Base-by-base conservation (phyloP, 495 filamentous ascomycete genomes). In the Rostrohypoxylon terebratum region DNA sequence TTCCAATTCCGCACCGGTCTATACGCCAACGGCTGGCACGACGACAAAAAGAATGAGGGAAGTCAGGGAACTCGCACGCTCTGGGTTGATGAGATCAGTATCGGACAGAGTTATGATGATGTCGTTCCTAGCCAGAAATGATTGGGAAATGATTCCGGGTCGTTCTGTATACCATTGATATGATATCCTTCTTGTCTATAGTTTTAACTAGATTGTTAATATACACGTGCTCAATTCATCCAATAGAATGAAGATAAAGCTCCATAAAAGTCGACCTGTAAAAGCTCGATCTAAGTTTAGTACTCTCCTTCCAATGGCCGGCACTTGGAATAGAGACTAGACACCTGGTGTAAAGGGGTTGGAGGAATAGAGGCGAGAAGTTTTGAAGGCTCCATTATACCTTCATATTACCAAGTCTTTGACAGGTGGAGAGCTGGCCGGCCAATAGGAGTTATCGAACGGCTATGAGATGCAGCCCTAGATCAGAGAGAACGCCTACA, bases 1-100 rank as follows among this genome's bases (percentile, higher is more conserved):
- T 87, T 87, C 72, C 80, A 87, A 75, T 88, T 85, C 78, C 78
- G 83, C 1, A 81, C 84, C 50, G 86, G 84, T 5, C 75, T 87
- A 25, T 88, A 87, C 73, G 86, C 86, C 0, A 88, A 87, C 66
- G 80, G 81, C n/a, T 88, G 86, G 86, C 79, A 87, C 63, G 85
- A 87, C 58, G 78, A 86, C 28, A 69, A 71, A 44, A 70, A 78
- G 63, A 76, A 78, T 68, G 68, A 77, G 59, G 85, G 85, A 0
- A 81, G 66, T 5, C 85, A 87, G 77, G 77, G 80, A 0, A 83
- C 83, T 9, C 71, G 84, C 2, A 80, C 84, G 65, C 72, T 87
- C 18, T 88, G 85, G 83, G 83, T 79, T 72, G 85, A 87, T 71
- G 79, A 86, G 76, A 80, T 87, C 69, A 80, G 80, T 3, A 63